Conservation (phyloP, 116 monocot species). For the Dioscorea cayenensis region DNA sequence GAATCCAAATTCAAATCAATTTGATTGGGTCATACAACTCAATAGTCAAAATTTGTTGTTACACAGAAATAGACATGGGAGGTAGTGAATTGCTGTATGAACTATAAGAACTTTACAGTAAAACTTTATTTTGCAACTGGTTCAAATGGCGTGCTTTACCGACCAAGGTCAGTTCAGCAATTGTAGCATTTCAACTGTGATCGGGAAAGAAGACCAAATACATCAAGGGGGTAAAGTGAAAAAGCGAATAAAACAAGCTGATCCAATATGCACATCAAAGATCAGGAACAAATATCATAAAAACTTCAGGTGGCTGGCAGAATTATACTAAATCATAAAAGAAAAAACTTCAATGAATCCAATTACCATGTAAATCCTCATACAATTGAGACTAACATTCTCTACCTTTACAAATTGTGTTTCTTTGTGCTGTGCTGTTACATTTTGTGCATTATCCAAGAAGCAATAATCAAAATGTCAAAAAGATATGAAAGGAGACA, state of each 20-base stretch:
- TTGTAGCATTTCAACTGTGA: background rate
- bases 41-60: too few relatives aligned
- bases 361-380: too few relatives aligned
- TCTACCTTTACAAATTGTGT: too few relatives aligned
- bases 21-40: too few relatives aligned
- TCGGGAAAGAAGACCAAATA: background rate
- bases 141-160: background rate
- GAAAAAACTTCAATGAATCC: too few relatives aligned
- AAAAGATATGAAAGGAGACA: background rate
- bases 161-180: background rate
- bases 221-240: background rate
- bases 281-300: background rate
- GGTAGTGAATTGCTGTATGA: too few relatives aligned
- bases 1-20: too few relatives aligned
- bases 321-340: background rate
- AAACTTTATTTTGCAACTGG: too few relatives aligned
- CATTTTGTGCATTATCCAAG: background rate
- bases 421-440: background rate
- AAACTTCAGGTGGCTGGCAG: background rate
- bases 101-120: too few relatives aligned
- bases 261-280: background rate
- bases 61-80: too few relatives aligned
- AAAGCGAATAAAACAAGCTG: background rate
- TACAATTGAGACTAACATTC: too few relatives aligned
- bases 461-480: background rate